Evolutionary conservation across 202 grass and related monocot species (phyloP), one percentile per base, ranked within the genome.

Genomic region (Thinopyrum obtusiflorum): DNA sequence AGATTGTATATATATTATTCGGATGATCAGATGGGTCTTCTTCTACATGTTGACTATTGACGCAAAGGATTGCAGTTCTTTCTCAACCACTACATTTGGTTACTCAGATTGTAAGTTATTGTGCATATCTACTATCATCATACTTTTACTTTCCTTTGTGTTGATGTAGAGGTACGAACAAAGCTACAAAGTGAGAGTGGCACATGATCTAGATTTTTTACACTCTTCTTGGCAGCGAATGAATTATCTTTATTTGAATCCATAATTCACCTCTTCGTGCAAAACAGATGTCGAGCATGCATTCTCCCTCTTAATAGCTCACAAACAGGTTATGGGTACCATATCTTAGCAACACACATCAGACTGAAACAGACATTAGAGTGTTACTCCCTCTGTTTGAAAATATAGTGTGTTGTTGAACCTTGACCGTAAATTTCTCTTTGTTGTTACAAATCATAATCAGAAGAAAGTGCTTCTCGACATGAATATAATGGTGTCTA

Each of bases 311-410:
- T 39, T 39, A 39, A 39, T 10, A 39, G 37, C 37, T 39, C 37
- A 39, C 9, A 39, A 39, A 39, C 37, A 62, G 70, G 24, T 29
- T 57, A 47, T 17, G 51, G 9, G 55, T 55, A 61, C 42, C 31
- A 61, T 65, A 7, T 66, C 71, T 76, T 82, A 42, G 32, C 60
- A 63, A 40, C 35, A 39, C 37, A 39, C 37, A 73, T 84, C 72
- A 65, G 15, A 65, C 25, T 73, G 8, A 65, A 78, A 73, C 10
- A 9, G 10, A 68, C 40, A 44, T 44, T 44, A 44, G 37, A 39
- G 40, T 44, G 40, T 44, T 13, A 44, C 33, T 21, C 65, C 17
- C 31, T 14, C 18, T 36, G 31, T 68, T 68, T 68, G 8, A 36
- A 68, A 68, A 36, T 68, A 21, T 11, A n/a, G 4, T 8, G 65